Evolutionary conservation across 2,329 filamentous ascomycete species (phyloP).

Genomic region (Sporothrix brasiliensis): DNA sequence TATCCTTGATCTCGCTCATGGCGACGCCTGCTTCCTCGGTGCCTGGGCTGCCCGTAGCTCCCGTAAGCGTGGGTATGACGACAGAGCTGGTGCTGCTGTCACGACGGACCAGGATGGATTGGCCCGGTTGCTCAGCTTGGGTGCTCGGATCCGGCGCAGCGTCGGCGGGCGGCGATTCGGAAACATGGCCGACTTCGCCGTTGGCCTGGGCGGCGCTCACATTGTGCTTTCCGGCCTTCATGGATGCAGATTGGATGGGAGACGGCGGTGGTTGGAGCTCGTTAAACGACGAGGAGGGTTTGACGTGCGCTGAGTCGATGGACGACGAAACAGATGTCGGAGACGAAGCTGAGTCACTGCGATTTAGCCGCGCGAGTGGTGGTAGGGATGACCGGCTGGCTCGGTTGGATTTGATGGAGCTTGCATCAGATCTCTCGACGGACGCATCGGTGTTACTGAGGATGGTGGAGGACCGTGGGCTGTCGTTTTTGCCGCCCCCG

Average conservation of each 20-base stretch:
- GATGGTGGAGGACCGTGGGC: slow-evolving; percentile 74
- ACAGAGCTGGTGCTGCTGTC: slow-evolving; percentile 71
- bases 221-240: slow-evolving; percentile 74
- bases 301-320: slow-evolving; percentile 44
- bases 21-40: slow-evolving; percentile 59
- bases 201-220: slow-evolving; percentile 78
- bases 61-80: slow-evolving; percentile 41
- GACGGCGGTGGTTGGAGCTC: slow-evolving; percentile 74
- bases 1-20: slow-evolving; percentile 87
- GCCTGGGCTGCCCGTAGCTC: slow-evolving; percentile 14
- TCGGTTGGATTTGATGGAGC: slow-evolving; percentile 71
- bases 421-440: slow-evolving; percentile 70
- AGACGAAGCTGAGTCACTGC: slow-evolving; percentile 49
- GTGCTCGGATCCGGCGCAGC: slow-evolving; percentile 54
- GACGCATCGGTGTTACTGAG: slow-evolving; percentile 62
- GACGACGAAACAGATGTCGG: slow-evolving; percentile 49
- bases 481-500: slow-evolving; percentile 71
- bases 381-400: slow-evolving; percentile 56
- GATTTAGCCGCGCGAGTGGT: slow-evolving; percentile 48
- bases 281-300: slow-evolving; percentile 49
- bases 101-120: slow-evolving; percentile 86
- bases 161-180: slow-evolving; percentile 80
- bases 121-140: slow-evolving; percentile 70
- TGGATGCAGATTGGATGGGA: slow-evolving; percentile 75
- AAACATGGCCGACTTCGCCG: slow-evolving; percentile 92